Evolutionary conservation across 2,329 filamentous ascomycete genomes (phyloP).

Genomic region (Emmonsiellopsis sp.): DNA sequence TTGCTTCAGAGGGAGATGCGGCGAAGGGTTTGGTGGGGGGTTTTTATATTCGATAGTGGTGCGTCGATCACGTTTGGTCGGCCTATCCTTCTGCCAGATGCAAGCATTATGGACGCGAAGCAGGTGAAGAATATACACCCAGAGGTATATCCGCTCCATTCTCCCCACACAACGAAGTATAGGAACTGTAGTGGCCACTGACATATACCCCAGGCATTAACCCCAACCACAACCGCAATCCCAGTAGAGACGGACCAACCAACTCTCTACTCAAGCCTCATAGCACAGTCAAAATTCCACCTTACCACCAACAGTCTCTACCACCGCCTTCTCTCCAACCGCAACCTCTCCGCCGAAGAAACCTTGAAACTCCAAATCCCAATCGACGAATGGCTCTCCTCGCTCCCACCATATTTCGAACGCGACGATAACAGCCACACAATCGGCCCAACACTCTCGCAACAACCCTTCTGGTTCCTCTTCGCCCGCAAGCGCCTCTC

Average conservation of each 20-base stretch:
- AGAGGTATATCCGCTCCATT: conserved; percentile 16
- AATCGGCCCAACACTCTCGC: conserved; percentile 27
- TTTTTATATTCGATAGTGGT: conserved; percentile 42
- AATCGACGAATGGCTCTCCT: conserved; percentile 35
- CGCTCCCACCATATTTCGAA: conserved; percentile 32
- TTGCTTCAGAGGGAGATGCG: conserved; percentile 35
- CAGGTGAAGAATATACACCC: conserved; percentile 39
- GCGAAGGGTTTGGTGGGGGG: conserved; percentile 33
- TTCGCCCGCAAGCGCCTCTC: conserved; percentile 16
- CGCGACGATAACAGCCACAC: conserved; percentile 23
- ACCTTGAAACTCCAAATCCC: conserved; percentile 32
- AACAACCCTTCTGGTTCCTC: conserved; percentile 16
- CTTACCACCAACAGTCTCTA: conserved; percentile 37
- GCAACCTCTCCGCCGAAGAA: conserved; percentile 33
- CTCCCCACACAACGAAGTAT: not conserved
- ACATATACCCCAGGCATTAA: conserved; percentile 14
- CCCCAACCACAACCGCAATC: conserved; percentile 25
- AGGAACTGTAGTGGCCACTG: not conserved
- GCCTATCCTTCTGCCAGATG: conserved; percentile 38
- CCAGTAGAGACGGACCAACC: conserved; percentile 30
- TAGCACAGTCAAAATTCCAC: conserved; percentile 35
- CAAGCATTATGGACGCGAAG: conserved; percentile 34
- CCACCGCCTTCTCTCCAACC: conserved; percentile 36
- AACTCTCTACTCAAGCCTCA: conserved; percentile 36
- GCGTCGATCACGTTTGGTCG: conserved; percentile 43